Evolutionary conservation across 192 early-diverging fungal genomes (phyloP), one percentile per base, ranked within the genome.

Genomic region (Backusella liffmaniae): DNA sequence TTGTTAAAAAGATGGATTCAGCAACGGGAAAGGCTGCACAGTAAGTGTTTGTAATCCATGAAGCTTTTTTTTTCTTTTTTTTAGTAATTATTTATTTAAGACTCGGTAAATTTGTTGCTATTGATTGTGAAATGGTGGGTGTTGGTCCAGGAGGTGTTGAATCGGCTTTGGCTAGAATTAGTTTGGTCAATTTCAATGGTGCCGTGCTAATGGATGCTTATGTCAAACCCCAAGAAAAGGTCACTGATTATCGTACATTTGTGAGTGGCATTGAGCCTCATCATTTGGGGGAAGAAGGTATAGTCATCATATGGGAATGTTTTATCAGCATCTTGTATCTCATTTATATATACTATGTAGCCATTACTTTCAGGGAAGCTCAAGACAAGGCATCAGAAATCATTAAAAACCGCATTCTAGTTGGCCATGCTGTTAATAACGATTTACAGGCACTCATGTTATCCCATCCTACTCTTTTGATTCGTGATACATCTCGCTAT

Each of bases 41-140:
- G 75, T 80, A 77, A 67, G 71, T 49, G 29, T 35, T 12, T 0
- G 37, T 39, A 39, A 12, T 10, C 9, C 9, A 39, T 8, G 37
- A 10, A 2, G 37, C 0, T 37, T 9, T 2, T 30, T 30, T 30
- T 30, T 2, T 30, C 1, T 30, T 30, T 30, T 32, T 32, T 39
- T 39, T 12, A 39, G 9, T 39, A 39, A 39, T 73, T 65, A 39
- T 46, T 44, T 18, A 49, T 49, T 5, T 10, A 26, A 91, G 87
- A 73, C 70, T 84, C 29, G 98, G 98, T 51, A 96, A 95, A 78
- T 99, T 90, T 79, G 76, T 99, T 5, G 96, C 92, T 9, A 95
- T 99, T 10, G 98, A 99, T 90, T 99, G 98, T 83, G 98, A 99
- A 84, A 99, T 98, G 97, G 97, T 99, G 30, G 97, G 98, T 37